Evolutionary conservation across 441 rosid species (phyloP).

Genomic region (Aquilaria agallochum): DNA sequence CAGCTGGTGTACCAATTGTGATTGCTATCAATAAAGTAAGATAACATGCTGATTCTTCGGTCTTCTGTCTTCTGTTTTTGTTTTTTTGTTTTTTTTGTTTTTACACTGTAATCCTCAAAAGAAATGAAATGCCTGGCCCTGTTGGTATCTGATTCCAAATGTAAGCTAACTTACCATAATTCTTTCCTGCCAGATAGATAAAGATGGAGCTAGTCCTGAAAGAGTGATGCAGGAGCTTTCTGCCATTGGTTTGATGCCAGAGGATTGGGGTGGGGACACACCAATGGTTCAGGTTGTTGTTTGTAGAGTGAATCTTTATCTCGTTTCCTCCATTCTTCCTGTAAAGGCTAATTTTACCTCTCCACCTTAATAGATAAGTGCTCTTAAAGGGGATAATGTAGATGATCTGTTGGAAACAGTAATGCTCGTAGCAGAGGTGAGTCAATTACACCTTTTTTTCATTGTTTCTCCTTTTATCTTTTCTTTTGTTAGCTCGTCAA

Average conservation of each 20-base stretch:
- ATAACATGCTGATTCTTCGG: neutral
- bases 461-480: constrained; percentile 6
- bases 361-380: constrained; percentile 74
- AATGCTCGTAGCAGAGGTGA: constrained; percentile 99
- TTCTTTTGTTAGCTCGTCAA: constrained; percentile 1
- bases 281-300: constrained; percentile 91
- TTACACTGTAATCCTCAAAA: constrained; percentile 6
- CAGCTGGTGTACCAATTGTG: constrained; percentile 93
- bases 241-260: constrained; percentile 93
- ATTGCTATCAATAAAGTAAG: constrained; percentile 91
- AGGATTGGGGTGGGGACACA: constrained; percentile 97
- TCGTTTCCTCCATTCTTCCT: constrained; percentile 20
- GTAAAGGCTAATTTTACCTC: constrained; percentile 16
- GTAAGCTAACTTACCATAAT: constrained; percentile 15
- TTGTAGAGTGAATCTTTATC: constrained; percentile 15
- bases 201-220: constrained; percentile 95
- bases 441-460: constrained; percentile 17
- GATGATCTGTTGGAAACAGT: constrained; percentile 90
- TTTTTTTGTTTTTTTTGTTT: constrained; percentile 8
- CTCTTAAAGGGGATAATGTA: constrained; percentile 82
- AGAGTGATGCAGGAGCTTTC: constrained; percentile 98
- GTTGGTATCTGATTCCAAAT: constrained; percentile 14
- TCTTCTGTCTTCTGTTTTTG: constrained; percentile 2
- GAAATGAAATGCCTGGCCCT: constrained; percentile 6
- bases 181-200: constrained; percentile 66